Conservation (phyloP, 768 basidiomycete species). For the Suillus ampliporus region DNA sequence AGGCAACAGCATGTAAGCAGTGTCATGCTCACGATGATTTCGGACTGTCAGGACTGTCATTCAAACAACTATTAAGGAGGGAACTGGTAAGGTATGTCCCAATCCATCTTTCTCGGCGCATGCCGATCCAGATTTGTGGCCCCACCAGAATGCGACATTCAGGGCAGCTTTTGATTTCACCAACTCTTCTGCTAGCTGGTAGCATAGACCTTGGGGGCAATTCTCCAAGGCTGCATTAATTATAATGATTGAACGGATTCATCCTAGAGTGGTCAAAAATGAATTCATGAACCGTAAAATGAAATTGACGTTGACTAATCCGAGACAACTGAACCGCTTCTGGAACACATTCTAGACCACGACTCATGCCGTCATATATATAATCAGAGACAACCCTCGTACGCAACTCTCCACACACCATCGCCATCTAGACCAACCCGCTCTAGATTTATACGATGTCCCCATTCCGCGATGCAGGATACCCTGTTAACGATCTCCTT, state of each 20-base stretch:
- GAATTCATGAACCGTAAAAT: slow-evolving; percentile 10
- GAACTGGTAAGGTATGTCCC: neutral
- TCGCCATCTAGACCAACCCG: neutral
- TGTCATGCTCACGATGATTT: neutral
- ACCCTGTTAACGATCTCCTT: slow-evolving; percentile 12
- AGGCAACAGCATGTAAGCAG: neutral
- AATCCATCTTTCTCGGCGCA: neutral
- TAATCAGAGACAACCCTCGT: slow-evolving; percentile 12
- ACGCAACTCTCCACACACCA: slow-evolving; percentile 17
- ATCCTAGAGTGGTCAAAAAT: neutral
- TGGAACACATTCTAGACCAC: slow-evolving; percentile 13
- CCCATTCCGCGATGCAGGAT: neutral
- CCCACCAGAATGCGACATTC: neutral
- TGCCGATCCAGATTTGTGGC: neutral
- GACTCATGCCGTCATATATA: slow-evolving; percentile 12
- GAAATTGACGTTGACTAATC: slow-evolving; percentile 16
- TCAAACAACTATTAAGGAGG: neutral
- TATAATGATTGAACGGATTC: neutral
- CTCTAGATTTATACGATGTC: neutral
- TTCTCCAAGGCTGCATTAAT: neutral
- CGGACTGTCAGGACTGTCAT: neutral
- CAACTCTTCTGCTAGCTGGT: neutral
- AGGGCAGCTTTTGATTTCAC: no score
- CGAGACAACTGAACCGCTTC: slow-evolving; percentile 14
- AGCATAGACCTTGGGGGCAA: neutral